phyloP scores from a whole-genome alignment of 169 alveolate species.

The Plasmodium fragile region DNA sequence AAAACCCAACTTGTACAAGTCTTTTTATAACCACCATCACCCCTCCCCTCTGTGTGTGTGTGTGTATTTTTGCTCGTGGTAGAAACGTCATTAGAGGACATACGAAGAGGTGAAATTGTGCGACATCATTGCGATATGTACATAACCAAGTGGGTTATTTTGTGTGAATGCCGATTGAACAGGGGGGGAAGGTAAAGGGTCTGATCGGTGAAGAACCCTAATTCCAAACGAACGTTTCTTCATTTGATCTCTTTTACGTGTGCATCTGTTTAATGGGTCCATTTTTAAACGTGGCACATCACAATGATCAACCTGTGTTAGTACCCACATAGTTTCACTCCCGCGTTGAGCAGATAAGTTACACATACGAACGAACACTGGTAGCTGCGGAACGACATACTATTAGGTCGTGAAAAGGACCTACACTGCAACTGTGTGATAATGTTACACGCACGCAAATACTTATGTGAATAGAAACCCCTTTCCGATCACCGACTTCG shows the following conservation, averaged over 20 bases:
- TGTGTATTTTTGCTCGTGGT: not conserved
- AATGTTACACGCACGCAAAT: not conserved
- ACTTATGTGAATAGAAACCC: not conserved
- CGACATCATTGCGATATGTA: not conserved
- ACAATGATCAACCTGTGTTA: not conserved
- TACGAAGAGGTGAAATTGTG: not conserved
- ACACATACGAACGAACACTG: too few species aligned
- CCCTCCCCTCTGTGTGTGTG: not conserved
- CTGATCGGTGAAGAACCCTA: not conserved
- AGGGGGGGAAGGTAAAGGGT: not conserved
- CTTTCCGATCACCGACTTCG: not conserved
- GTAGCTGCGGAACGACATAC: not conserved
- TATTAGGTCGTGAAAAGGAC: not conserved
- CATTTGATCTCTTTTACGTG: not conserved
- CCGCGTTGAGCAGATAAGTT: not conserved
- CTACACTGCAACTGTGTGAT: not conserved
- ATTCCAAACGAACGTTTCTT: not conserved
- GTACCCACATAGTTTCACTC: not conserved
- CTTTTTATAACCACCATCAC: not conserved
- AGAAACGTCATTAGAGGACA: not conserved
- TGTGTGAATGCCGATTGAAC: not conserved
- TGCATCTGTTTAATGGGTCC: not conserved
- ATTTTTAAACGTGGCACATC: not conserved
- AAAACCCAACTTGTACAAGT: not conserved
- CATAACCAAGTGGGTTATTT: not conserved